Evolutionary conservation across 2,329 filamentous ascomycete species (phyloP), one percentile per base, ranked within the genome.

Genomic region (Monilinia fructigena): DNA sequence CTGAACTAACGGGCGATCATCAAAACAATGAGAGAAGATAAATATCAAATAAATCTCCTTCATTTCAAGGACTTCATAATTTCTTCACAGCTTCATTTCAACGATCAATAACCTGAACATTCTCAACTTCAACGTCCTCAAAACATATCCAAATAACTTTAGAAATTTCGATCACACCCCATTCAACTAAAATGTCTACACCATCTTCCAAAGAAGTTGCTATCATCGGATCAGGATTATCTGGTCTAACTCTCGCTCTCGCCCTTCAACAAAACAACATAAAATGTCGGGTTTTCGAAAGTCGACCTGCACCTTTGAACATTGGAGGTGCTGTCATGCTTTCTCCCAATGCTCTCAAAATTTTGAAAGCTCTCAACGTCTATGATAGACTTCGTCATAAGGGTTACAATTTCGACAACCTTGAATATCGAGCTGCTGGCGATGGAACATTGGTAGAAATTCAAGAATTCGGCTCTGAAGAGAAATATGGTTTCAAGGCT

Each of bases 261-360:
- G 79, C 82, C 2, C 77, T 89, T 0, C 80, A 86, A 66, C 76
- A 81, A 40, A 78, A 83, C 66, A 76, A 77, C 52, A 86, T 88
- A 54, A 70, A 77, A 6, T 79, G 76, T 67, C 81, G 76, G 3
- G 75, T 87, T 61, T 87, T 85, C 68, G 85, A 87, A 68, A 77
- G 79, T 18, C 79, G 82, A 11, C 67, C 76, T 0, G 77, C 78
- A 0, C 77, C 80, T 1, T 77, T 81, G 2, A 78, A 82, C 67
- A 81, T 81, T 31, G 82, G 82, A 23, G 85, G 85, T 3, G 84
- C 82, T 0, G 77, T 88, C 40, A 85, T 86, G 81, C 79, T 87
- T 2, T 85, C 84, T 0, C 85, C 85, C 6, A 87, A 87, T 63
- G 83, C 84, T 0, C 79, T 88, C 1, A 78, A 79, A 4, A 77